Conservation (phyloP, 2,329 filamentous ascomycete species). For the Colletotrichum neosansevieriae region DNA sequence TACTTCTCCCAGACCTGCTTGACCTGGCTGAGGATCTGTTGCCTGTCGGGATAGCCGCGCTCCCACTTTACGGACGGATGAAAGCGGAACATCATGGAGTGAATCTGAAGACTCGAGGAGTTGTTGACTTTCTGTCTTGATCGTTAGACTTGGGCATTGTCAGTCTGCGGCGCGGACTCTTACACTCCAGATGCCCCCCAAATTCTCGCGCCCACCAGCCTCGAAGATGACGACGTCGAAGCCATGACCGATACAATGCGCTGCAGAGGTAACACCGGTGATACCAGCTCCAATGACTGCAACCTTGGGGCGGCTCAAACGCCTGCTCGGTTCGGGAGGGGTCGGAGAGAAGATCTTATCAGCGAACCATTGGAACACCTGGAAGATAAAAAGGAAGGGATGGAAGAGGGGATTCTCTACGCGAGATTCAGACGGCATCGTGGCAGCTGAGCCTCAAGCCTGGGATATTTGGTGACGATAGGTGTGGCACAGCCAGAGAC, state of each 20-base stretch:
- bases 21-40: constrained; percentile 81
- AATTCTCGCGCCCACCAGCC: constrained; percentile 70
- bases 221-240: constrained; percentile 88
- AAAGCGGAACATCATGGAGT: constrained; percentile 89
- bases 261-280: constrained; percentile 81
- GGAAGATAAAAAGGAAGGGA: constrained; percentile 72
- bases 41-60: constrained; percentile 80
- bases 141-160: constrained; percentile 11
- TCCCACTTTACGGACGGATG: constrained; percentile 83
- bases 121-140: constrained; percentile 77
- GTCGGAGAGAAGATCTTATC: constrained; percentile 75
- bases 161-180: constrained; percentile 43
- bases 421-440: constrained; percentile 50
- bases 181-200: constrained; percentile 87
- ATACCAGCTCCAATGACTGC: constrained; percentile 79
- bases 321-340: constrained; percentile 70
- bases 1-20: constrained; percentile 81
- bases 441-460: constrained; percentile 25
- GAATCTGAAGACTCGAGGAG: constrained; percentile 85
- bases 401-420: constrained; percentile 59
- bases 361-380: constrained; percentile 73
- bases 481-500: background rate
- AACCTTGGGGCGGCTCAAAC: constrained; percentile 72
- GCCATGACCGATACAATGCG: constrained; percentile 87
- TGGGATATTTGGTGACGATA: background rate